Conservation (phyloP, 1,284 basidiomycete species). For the Cryptococcus floricola region DNA sequence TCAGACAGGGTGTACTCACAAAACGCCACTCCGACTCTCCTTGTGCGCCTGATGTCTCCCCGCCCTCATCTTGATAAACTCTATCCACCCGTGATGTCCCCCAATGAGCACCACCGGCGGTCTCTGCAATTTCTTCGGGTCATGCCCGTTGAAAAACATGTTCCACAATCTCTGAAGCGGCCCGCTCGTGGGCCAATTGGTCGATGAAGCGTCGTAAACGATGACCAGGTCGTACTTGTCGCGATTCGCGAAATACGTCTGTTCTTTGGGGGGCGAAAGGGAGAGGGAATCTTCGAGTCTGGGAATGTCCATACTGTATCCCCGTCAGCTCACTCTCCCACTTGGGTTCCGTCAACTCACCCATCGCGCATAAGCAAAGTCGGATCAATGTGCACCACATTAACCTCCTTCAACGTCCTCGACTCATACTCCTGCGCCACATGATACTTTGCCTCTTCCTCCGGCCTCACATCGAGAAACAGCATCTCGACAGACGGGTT, state of each 20-base stretch:
- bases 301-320: constrained; percentile 60
- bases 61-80: constrained; percentile 52
- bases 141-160: constrained; percentile 69
- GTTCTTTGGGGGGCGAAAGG: constrained; percentile 67
- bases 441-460: constrained; percentile 69
- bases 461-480: constrained; percentile 74
- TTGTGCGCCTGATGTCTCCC: constrained; percentile 14
- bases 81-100: constrained; percentile 78
- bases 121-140: constrained; percentile 67
- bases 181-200: constrained; percentile 54
- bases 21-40: neutral
- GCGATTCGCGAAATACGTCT: constrained; percentile 68
- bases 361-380: constrained; percentile 63
- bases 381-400: constrained; percentile 79
- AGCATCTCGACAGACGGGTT: constrained; percentile 62
- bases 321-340: neutral
- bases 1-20: neutral
- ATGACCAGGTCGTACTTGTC: constrained; percentile 87
- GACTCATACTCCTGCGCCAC: constrained; percentile 57
- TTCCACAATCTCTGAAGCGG: constrained; percentile 62
- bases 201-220: constrained; percentile 74
- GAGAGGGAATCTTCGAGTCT: constrained; percentile 73
- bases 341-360: constrained; percentile 53
- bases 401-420: constrained; percentile 45
- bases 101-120: constrained; percentile 81